Evolutionary conservation across 495 filamentous ascomycete genomes (phyloP).

Genomic region (Cetradonia linearis): DNA sequence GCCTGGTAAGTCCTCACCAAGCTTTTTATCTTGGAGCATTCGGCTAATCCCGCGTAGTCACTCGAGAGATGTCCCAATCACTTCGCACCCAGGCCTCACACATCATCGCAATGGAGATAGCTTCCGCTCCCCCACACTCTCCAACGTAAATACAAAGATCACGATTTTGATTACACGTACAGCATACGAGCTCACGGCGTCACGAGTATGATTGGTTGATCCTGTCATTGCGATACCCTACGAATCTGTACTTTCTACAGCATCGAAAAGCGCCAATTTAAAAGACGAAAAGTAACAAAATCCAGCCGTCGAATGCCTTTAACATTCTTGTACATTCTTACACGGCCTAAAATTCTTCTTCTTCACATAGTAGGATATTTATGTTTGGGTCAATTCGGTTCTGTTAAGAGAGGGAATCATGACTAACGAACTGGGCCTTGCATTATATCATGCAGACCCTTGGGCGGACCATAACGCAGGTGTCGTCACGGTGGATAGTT

Average conservation of each 20-base stretch:
- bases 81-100: conserved; percentile 77
- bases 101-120: conserved; percentile 61
- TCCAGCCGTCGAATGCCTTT: neutral
- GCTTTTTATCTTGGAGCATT: neutral
- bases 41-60: conserved; percentile 48
- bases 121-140: conserved; percentile 45
- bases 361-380: neutral
- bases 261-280: conserved; percentile 6
- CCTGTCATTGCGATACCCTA: conserved; percentile 12
- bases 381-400: neutral
- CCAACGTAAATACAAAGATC: conserved; percentile 1
- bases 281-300: neutral
- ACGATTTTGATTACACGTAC: neutral
- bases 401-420: neutral
- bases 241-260: conserved; percentile 4
- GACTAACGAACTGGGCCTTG: conserved; percentile 4
- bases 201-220: conserved; percentile 7
- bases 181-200: conserved; percentile 2
- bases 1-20: conserved; percentile 56
- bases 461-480: neutral
- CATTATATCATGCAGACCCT: neutral
- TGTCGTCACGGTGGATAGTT: neutral
- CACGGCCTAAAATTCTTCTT: neutral
- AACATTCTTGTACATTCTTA: conserved; percentile 13
- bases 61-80: conserved; percentile 76